phyloP scores from a whole-genome alignment of 257 asterid species.

The Nicotiana obtusifolia region DNA sequence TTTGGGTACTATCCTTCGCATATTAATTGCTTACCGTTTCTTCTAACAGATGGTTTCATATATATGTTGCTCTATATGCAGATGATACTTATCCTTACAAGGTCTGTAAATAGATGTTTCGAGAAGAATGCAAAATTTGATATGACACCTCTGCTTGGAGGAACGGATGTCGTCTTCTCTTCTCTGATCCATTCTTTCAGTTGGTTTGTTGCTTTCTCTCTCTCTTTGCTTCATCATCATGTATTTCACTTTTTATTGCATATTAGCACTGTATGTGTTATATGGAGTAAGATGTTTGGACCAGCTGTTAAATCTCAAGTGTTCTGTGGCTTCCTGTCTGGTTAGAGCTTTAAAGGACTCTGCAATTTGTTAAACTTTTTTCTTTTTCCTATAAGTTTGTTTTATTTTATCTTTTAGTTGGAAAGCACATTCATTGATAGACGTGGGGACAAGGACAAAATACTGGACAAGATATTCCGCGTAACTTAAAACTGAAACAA shows the following conservation, averaged over 20 bases:
- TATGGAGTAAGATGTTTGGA: not conserved
- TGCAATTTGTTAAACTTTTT: not conserved
- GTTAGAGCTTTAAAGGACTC: not conserved
- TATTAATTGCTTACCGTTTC: not conserved
- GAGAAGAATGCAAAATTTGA: constrained; percentile 95
- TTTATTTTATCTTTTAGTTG: too few relatives aligned
- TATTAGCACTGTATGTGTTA: not conserved
- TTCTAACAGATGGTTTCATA: constrained; percentile 9
- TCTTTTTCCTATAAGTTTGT: not conserved
- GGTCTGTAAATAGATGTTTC: constrained; percentile 82
- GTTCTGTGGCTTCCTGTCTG: not conserved
- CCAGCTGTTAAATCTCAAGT: not conserved
- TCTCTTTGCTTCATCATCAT: not conserved
- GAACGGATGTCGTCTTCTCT: constrained; percentile 86
- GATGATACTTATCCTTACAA: constrained; percentile 92
- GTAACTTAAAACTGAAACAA: not conserved
- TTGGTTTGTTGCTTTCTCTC: constrained; percentile 49
- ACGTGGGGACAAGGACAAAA: not conserved
- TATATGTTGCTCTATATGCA: constrained; percentile 32
- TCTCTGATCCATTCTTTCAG: constrained; percentile 92
- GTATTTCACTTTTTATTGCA: not conserved
- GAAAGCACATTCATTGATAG: not conserved
- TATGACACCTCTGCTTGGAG: constrained; percentile 94
- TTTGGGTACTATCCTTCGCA: not conserved
- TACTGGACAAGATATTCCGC: not conserved